Percentiles rank a stretch among this genome's conserved stretches.
Conservation (phyloP, 2,329 filamentous ascomycete species). For the Paecilomyces sp. region DNA sequence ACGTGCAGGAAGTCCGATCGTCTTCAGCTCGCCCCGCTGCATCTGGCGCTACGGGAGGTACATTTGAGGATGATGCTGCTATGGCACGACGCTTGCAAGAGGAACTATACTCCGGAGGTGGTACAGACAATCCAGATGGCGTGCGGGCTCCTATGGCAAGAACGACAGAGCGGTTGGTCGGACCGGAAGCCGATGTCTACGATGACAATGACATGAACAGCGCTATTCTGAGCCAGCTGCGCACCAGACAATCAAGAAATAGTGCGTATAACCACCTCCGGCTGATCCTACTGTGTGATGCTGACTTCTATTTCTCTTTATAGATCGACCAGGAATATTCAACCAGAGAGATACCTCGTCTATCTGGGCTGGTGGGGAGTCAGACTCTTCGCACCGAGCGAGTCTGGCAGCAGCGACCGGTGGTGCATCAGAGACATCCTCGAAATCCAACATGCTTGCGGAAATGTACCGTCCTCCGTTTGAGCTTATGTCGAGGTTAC, state of each 20-base stretch:
- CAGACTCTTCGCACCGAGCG: slow-evolving; percentile 42
- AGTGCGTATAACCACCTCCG: slow-evolving; percentile 17
- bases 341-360: slow-evolving; percentile 55
- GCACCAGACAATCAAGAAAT: slow-evolving; percentile 34
- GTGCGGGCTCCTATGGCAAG: slow-evolving; percentile 86
- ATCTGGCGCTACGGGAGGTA: slow-evolving; percentile 35
- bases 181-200: slow-evolving; percentile 53
- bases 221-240: slow-evolving; percentile 60
- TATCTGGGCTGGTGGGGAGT: slow-evolving; percentile 53
- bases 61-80: slow-evolving; percentile 80
- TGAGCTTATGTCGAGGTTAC: slow-evolving; percentile 71
- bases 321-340: slow-evolving; percentile 57
- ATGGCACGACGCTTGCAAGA: slow-evolving; percentile 90
- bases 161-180: slow-evolving; percentile 86
- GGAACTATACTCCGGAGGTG: slow-evolving; percentile 68
- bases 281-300: slow-evolving; percentile 6
- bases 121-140: slow-evolving; percentile 47
- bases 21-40: slow-evolving; percentile 19
- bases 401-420: slow-evolving; percentile 56
- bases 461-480: slow-evolving; percentile 91
- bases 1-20: slow-evolving; percentile 35
- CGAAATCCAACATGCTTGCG: slow-evolving; percentile 71
- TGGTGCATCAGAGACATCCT: slow-evolving; percentile 57
- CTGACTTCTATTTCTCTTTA: slow-evolving; percentile 1
- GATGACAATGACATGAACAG: slow-evolving; percentile 52